Conservation (phyloP, 2,329 filamentous ascomycete species). For the Fusarium cicatricum region DNA sequence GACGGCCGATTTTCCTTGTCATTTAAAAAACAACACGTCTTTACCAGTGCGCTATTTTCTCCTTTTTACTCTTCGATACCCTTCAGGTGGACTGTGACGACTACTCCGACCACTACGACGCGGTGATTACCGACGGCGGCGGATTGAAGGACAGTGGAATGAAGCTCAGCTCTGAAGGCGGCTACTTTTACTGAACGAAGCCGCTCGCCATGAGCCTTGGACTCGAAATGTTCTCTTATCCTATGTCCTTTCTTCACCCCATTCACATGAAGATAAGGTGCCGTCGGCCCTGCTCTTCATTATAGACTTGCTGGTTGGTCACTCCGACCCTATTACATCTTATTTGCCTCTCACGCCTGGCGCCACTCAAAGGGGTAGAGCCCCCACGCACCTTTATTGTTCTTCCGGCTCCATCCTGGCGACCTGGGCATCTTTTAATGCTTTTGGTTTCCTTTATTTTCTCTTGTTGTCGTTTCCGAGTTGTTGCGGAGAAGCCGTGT, state of each 20-base stretch:
- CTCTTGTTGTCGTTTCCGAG: conserved; percentile 35
- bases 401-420: conserved; percentile 43
- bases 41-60: conserved; percentile 33
- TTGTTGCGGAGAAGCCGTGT: conserved; percentile 23
- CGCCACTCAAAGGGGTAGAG: conserved; percentile 41
- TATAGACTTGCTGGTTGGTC: conserved; percentile 41
- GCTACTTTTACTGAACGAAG: conserved; percentile 6
- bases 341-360: conserved; percentile 29
- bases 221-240: conserved; percentile 39
- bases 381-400: conserved; percentile 34
- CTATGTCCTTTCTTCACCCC: conserved; percentile 32
- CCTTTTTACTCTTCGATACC: conserved; percentile 45
- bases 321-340: conserved; percentile 30
- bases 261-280: conserved; percentile 33
- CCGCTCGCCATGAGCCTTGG: conserved; percentile 26
- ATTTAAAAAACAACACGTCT: conserved; percentile 33
- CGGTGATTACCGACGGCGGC: conserved; percentile 20
- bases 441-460: conserved; percentile 31
- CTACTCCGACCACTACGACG: conserved; percentile 33
- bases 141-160: neutral
- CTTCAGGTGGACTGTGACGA: conserved; percentile 43
- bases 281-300: conserved; percentile 33
- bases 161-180: neutral
- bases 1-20: conserved; percentile 22
- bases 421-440: conserved; percentile 40